Evolutionary conservation across 2,329 filamentous ascomycete genomes (phyloP), one percentile per base, ranked within the genome.

Genomic region (Albophoma yamanashiensis): DNA sequence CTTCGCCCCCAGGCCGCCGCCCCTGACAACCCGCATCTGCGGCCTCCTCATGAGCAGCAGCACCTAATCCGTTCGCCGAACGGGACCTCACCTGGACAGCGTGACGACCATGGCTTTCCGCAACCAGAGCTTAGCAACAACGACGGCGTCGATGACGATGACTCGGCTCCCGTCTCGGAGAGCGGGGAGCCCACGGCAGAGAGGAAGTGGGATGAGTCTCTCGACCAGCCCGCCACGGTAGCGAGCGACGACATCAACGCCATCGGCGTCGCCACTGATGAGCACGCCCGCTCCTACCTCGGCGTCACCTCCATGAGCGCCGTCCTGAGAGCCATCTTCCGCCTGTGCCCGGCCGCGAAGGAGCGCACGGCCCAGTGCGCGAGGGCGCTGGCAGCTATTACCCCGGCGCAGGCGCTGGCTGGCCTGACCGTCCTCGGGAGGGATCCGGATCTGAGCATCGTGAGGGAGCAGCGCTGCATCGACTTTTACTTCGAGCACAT

Each of bases 271-370:
- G 56, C 85, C 76, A 78, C 78, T 11, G 77, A 83, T 25, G 77
- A 81, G 60, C 78, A 80, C 38, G 77, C 82, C 2, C 79, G 80
- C 5, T 86, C 84, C 4, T 87, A 87, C 64, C 74, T 87, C 6
- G 84, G 84, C 8, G 82, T 85, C n/a, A 85, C 83, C 0, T 87
- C 84, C 3, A 82, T 87, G 63, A 83, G 83, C 61, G 84, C 84
- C 5, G 82, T 82, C 7, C 75, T 87, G 39, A 79, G 84, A 63
- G 82, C 85, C 50, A 85, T 87, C 22, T 72, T 72, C 56, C 68
- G 68, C n/a, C 66, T 73, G 2, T 71, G 64, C 15, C 71, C 70
- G 1, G 66, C 67, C 34, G 64, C 68, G 25, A 70, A 71, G 43
- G 64, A 69, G 7, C 63, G 67, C 56, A 67, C 67, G 1, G 66